phyloP scores from a whole-genome alignment of 495 filamentous ascomycete genomes.

The Trichoderma asperelloides region DNA sequence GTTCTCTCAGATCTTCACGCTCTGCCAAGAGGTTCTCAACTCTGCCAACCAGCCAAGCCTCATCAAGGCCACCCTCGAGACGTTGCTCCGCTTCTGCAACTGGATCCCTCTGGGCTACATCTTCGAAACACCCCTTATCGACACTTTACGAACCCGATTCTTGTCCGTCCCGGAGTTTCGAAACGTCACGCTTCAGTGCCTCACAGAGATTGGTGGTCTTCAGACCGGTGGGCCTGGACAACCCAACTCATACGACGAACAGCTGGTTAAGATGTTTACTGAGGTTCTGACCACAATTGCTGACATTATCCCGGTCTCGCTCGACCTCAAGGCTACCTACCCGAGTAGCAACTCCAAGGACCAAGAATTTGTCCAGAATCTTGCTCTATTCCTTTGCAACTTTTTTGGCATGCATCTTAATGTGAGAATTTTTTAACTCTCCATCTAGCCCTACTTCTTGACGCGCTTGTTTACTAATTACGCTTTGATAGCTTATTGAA shows the following conservation, averaged over 20 bases:
- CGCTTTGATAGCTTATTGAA: conserved; percentile 66
- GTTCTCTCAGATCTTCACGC: conserved; percentile 93
- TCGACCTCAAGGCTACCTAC: conserved; percentile 86
- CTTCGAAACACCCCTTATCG: conserved; percentile 94
- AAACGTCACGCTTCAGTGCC: conserved; percentile 90
- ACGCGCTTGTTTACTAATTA: conserved; percentile 17
- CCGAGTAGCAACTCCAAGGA: conserved; percentile 82
- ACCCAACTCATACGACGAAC: conserved; percentile 76
- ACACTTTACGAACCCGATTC: conserved; percentile 83
- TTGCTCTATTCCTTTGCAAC: conserved; percentile 91
- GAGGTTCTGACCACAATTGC: conserved; percentile 83
- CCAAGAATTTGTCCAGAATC: conserved; percentile 94
- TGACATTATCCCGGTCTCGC: conserved; percentile 77
- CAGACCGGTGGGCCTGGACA: conserved; percentile 58
- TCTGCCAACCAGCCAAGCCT: conserved; percentile 81
- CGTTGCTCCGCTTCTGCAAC: conserved; percentile 89
- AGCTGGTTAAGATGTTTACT: conserved; percentile 94
- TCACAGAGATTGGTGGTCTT: conserved; percentile 93
- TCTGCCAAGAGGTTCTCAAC: conserved; percentile 87
- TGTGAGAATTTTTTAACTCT: conserved; percentile 40
- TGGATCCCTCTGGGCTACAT: conserved; percentile 99
- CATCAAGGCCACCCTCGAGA: conserved; percentile 90
- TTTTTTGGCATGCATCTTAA: conserved; percentile 89
- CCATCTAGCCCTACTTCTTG: neutral
- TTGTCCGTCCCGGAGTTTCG: conserved; percentile 86